A percentile compares a stretch with the other conserved stretches of the same genome.
Conservation (phyloP, 257 asterid genomes). For the Primulina eburnea region DNA sequence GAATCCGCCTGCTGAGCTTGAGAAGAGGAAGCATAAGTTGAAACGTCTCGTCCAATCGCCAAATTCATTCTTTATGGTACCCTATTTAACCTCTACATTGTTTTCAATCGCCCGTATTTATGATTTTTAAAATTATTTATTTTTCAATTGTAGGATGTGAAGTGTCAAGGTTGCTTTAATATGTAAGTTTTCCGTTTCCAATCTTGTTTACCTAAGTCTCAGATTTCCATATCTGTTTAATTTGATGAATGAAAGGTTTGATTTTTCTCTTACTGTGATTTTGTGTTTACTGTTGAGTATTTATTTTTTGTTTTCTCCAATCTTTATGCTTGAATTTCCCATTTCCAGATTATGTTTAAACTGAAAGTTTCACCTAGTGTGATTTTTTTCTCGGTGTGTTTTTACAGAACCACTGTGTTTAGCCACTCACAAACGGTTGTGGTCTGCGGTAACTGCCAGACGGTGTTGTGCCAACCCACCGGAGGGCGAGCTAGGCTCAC, state of each 20-base stretch:
- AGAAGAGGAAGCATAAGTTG: conserved; percentile 33
- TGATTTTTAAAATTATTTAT: background rate
- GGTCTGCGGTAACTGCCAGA: conserved; percentile 26
- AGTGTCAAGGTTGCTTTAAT: conserved; percentile 25
- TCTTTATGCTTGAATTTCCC: background rate
- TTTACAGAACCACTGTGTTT: conserved; percentile 21
- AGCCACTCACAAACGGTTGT: conserved; percentile 26
- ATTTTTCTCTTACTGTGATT: too few relatives aligned
- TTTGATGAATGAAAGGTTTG: background rate
- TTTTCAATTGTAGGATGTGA: conserved; percentile 19
- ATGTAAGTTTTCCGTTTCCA: conserved; percentile 9
- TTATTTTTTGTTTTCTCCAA: background rate
- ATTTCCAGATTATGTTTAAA: background rate
- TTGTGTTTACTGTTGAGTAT: too few relatives aligned
- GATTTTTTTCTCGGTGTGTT: background rate
- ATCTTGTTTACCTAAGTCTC: background rate
- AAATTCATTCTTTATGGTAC: conserved; percentile 30
- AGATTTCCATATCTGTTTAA: background rate
- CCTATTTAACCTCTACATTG: background rate
- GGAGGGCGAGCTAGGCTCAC: conserved; percentile 25
- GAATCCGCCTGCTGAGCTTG: conserved; percentile 30
- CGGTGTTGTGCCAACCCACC: conserved; percentile 24
- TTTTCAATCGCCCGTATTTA: background rate
- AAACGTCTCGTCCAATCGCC: conserved; percentile 32
- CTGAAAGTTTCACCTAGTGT: background rate